Conservation (phyloP, 73 alveolate species). For the Blepharisma japonicum region DNA sequence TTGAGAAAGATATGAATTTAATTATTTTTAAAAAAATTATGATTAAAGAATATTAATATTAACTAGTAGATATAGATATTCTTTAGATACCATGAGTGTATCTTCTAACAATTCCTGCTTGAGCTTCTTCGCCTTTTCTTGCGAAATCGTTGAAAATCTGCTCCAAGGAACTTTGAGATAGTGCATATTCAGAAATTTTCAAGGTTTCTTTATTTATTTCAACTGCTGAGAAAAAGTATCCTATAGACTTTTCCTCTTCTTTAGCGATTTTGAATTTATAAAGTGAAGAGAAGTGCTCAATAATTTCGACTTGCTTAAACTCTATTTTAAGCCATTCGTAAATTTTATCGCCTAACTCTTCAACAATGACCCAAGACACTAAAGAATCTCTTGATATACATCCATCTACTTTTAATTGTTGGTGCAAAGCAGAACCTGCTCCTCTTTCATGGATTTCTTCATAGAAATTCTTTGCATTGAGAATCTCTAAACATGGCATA, state of each 20-base stretch:
- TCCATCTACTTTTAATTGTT: constrained; percentile 25
- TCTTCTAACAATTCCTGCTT: background rate
- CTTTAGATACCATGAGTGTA: too few species aligned
- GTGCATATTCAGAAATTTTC: constrained; percentile 38
- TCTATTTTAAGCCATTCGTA: background rate
- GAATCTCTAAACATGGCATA: too few species aligned
- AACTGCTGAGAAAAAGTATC: constrained; percentile 36
- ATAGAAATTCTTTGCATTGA: too few species aligned
- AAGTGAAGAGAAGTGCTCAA: constrained; percentile 43
- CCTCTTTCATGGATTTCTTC: too few species aligned
- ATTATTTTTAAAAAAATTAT: too few species aligned
- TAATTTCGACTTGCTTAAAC: constrained; percentile 38
- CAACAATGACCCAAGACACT: constrained; percentile 25
- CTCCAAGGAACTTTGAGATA: constrained; percentile 42
- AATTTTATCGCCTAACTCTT: too few species aligned
- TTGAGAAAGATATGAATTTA: too few species aligned
- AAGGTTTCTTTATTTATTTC: constrained; percentile 37
- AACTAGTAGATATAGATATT: too few species aligned
- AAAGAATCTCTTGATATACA: constrained; percentile 45
- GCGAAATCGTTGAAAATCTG: constrained; percentile 48
- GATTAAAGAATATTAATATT: too few species aligned
- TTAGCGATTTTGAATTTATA: constrained; percentile 43
- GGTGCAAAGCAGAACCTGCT: too few species aligned
- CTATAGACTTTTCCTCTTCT: constrained; percentile 46
- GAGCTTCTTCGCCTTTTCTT: background rate